phyloP scores from a whole-genome alignment of 257 asterid species.

The Solanum gracilifrons region DNA sequence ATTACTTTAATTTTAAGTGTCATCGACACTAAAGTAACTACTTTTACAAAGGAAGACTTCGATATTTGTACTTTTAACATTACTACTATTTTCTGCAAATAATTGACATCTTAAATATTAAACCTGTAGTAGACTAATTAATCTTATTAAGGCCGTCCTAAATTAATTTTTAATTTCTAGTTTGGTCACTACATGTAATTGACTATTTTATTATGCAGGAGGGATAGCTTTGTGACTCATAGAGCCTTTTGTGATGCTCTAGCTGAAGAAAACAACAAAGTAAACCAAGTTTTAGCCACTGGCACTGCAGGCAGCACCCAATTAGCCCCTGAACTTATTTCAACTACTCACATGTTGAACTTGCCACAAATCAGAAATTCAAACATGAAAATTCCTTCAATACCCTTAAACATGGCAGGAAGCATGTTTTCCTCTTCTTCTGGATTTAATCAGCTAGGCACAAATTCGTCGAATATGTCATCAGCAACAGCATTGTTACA shows the following conservation, averaged over 20 bases:
- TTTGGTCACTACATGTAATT: background rate
- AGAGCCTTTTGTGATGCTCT: constrained; percentile 10
- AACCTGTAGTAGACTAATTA: background rate
- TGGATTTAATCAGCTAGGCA: background rate
- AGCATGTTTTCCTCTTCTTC: constrained; percentile 1
- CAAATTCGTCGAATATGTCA: background rate
- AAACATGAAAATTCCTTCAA: background rate
- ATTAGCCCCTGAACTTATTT: background rate
- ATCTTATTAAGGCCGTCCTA: background rate
- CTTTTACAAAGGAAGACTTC: no score
- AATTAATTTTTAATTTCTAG: background rate
- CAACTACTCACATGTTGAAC: background rate
- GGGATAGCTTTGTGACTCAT: constrained; percentile 5
- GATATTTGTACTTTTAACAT: background rate
- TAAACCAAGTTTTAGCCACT: background rate
- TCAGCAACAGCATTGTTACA: constrained; percentile 4
- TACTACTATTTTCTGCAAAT: background rate
- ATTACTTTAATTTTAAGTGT: background rate
- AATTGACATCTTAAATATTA: background rate
- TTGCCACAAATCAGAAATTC: background rate
- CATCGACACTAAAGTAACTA: background rate
- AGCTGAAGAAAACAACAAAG: background rate
- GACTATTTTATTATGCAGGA: background rate
- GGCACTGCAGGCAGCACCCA: background rate
- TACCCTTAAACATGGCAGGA: background rate